Evolutionary conservation across 2,329 filamentous ascomycete species (phyloP).

Genomic region (Phyllosticta capitalensis): DNA sequence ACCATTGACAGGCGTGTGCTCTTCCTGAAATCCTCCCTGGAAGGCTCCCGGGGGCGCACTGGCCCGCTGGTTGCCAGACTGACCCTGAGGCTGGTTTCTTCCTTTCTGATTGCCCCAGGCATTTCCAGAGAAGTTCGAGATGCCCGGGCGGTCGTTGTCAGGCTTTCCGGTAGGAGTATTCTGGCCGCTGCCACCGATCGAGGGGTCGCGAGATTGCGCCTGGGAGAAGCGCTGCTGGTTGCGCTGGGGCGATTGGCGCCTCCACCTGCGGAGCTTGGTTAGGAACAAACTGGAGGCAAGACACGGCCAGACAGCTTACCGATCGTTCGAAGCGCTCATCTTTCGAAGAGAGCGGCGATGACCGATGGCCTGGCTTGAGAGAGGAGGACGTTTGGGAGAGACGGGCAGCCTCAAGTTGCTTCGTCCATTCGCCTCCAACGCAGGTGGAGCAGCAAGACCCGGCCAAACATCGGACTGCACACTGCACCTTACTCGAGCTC

Average conservation of each 20-base stretch:
- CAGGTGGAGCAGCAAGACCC: not conserved
- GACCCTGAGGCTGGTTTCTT: slow-evolving; percentile 18
- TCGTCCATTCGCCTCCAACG: not conserved
- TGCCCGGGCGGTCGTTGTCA: slow-evolving; percentile 21
- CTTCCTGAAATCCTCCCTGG: slow-evolving; percentile 15
- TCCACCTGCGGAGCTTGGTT: slow-evolving; percentile 3
- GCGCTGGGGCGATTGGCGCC: slow-evolving; percentile 15
- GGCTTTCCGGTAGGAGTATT: slow-evolving; percentile 26
- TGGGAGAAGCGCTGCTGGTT: slow-evolving; percentile 6
- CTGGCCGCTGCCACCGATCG: slow-evolving; percentile 17
- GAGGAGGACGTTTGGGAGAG: not conserved
- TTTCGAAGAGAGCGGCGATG: slow-evolving; percentile 7
- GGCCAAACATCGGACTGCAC: not conserved
- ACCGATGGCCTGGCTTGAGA: slow-evolving; percentile 9
- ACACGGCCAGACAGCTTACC: not conserved
- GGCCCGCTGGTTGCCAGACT: slow-evolving; percentile 13
- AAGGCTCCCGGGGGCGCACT: slow-evolving; percentile 12
- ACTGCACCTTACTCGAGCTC: not conserved
- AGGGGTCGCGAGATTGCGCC: slow-evolving; percentile 16
- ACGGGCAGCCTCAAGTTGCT: not conserved
- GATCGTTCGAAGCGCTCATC: slow-evolving; percentile 10
- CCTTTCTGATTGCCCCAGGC: slow-evolving; percentile 25
- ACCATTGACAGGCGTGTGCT: slow-evolving; percentile 28
- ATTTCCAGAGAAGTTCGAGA: slow-evolving; percentile 23
- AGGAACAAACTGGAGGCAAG: not conserved